Conservation (phyloP, 192 early-diverging fungal species). For the Entomortierella chlamydospora region DNA sequence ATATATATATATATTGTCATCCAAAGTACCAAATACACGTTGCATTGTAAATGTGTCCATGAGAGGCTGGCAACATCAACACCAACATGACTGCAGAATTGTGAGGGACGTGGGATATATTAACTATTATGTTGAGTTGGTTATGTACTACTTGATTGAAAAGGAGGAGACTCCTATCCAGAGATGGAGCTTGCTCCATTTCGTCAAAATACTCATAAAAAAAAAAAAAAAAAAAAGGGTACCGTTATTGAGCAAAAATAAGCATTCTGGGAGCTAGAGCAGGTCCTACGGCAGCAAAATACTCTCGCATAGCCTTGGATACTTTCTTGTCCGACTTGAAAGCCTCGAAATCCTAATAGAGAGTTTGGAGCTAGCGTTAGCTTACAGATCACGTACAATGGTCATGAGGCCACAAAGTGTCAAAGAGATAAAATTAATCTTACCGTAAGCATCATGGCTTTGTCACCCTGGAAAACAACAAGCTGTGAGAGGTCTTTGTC, state of each 20-base stretch:
- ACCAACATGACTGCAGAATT: neutral
- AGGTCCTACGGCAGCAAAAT: slow-evolving; percentile 42
- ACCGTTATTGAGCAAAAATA: slow-evolving; percentile 24
- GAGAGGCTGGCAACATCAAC: too few relatives aligned
- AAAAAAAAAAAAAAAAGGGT: slow-evolving; percentile 16
- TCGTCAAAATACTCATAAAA: neutral
- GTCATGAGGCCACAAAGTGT: neutral
- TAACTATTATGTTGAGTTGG: neutral
- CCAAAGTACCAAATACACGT: neutral
- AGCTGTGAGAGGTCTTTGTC: slow-evolving; percentile 46
- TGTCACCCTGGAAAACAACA: slow-evolving; percentile 34
- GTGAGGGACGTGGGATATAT: neutral
- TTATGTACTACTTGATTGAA: too few relatives aligned
- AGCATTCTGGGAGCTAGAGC: slow-evolving; percentile 36
- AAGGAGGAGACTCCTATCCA: neutral
- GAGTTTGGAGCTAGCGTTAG: neutral
- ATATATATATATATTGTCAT: neutral
- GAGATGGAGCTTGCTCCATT: neutral
- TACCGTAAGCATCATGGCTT: slow-evolving; percentile 46
- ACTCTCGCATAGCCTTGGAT: slow-evolving; percentile 41
- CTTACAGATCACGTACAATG: neutral
- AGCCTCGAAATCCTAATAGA: slow-evolving; percentile 23
- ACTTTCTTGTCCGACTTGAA: slow-evolving; percentile 26
- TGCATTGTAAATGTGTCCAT: neutral
- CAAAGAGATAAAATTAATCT: neutral